Evolutionary conservation across 148 eudicot species (phyloP).

Genomic region (Chenopodium quinoa): DNA sequence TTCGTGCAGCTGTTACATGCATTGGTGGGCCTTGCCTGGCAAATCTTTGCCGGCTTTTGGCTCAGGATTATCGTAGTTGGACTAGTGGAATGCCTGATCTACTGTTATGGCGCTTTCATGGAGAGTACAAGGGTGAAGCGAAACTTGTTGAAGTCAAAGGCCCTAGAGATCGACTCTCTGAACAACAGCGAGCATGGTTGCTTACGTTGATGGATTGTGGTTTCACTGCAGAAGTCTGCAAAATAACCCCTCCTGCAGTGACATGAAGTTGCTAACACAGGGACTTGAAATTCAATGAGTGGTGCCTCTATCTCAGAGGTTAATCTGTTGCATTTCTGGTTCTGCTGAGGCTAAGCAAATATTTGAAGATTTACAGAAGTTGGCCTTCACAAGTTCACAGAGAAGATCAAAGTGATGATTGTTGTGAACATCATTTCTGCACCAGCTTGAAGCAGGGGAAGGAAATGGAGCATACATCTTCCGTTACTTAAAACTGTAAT

Average conservation of each 20-base stretch:
- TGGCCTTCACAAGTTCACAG: not conserved
- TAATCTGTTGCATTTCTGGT: not conserved
- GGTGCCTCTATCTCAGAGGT: not conserved
- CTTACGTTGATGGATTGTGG: conserved; percentile 83
- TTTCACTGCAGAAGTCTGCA: conserved; percentile 73
- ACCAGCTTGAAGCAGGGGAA: not conserved
- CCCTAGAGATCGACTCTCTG: conserved; percentile 85
- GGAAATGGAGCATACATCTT: not conserved
- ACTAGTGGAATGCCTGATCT: conserved; percentile 95
- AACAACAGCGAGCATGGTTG: conserved; percentile 95
- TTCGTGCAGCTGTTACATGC: conserved; percentile 80
- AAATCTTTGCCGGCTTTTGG: conserved; percentile 68
- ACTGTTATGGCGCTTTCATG: conserved; percentile 77
- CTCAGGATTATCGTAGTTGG: conserved; percentile 90
- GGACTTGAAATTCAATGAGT: not conserved
- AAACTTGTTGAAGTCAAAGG: conserved; percentile 98
- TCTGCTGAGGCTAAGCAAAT: not conserved
- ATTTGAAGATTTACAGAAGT: not conserved
- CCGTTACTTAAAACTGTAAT: not conserved
- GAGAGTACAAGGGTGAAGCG: conserved; percentile 79
- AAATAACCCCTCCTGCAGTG: conserved; percentile 48
- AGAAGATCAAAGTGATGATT: not conserved
- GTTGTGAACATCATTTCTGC: not conserved
- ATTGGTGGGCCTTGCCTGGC: conserved; percentile 77
- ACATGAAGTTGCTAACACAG: conserved; percentile 16